Evolutionary conservation across 2,329 filamentous ascomycete species (phyloP).

Genomic region (Monosporascus sp.): DNA sequence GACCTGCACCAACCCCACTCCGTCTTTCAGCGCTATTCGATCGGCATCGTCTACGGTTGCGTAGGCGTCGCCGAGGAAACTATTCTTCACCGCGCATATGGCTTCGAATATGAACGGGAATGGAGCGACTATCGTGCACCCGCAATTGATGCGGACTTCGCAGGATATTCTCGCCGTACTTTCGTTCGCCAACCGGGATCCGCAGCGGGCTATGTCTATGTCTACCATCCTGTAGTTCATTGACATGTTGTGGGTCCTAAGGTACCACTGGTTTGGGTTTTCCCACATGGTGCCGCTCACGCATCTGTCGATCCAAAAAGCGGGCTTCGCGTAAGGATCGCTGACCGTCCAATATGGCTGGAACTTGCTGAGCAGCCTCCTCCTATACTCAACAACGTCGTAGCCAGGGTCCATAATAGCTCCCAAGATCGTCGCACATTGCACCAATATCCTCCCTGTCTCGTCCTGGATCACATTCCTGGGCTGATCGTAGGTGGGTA

Average conservation of each 20-base stretch:
- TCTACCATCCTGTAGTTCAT: slow-evolving; percentile 13
- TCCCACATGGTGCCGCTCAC: slow-evolving; percentile 17
- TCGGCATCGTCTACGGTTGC: slow-evolving; percentile 9
- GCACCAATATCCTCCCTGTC: slow-evolving; percentile 6
- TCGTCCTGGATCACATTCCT: slow-evolving; percentile 5
- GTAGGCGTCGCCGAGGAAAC: slow-evolving; percentile 11
- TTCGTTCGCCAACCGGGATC: slow-evolving; percentile 16
- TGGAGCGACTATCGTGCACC: slow-evolving; percentile 17
- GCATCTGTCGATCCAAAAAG: slow-evolving; percentile 6
- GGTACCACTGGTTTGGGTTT: slow-evolving; percentile 1
- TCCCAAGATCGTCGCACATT: slow-evolving; percentile 6
- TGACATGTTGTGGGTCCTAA: slow-evolving; percentile 17
- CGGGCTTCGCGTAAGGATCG: slow-evolving; percentile 5
- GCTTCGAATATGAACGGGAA: slow-evolving; percentile 18
- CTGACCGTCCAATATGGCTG: slow-evolving; percentile 8
- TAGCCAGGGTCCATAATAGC: slow-evolving; percentile 5
- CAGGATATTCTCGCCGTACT: slow-evolving; percentile 17
- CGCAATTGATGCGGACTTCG: slow-evolving; percentile 18
- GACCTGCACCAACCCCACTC: slow-evolving; percentile 19
- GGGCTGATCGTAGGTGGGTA: background rate
- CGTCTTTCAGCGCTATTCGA: slow-evolving; percentile 16
- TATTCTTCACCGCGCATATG: slow-evolving; percentile 11
- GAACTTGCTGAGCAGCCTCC: slow-evolving; percentile 2
- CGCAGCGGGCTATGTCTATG: slow-evolving; percentile 6
- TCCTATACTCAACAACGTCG: slow-evolving; percentile 4